Evolutionary conservation across 2,329 filamentous ascomycete species (phyloP).

Genomic region (Colletotrichum sp.): DNA sequence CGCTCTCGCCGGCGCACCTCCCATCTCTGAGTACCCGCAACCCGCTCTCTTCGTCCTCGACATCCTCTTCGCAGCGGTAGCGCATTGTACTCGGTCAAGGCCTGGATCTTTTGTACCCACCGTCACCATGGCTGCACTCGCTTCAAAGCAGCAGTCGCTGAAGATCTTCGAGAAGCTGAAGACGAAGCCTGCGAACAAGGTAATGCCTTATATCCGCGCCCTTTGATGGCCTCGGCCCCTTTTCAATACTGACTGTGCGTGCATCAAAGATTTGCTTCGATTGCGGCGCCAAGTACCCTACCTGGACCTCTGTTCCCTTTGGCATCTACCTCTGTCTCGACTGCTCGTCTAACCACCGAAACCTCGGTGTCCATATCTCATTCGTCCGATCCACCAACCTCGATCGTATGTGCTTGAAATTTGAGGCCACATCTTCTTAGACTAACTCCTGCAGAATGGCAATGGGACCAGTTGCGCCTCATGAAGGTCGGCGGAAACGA

Average conservation of each 20-base stretch:
- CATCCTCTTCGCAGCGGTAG: not conserved
- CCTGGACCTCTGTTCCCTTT: conserved; percentile 96
- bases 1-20: conserved; percentile 4
- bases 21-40: conserved; percentile 2
- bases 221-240: conserved; percentile 15
- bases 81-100: not conserved
- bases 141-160: conserved; percentile 92
- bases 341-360: conserved; percentile 95
- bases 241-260: conserved; percentile 21
- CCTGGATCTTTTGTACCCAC: not conserved
- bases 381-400: conserved; percentile 99
- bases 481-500: conserved; percentile 99
- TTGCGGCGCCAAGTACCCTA: conserved; percentile 96
- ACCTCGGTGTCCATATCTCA: conserved; percentile 97
- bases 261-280: conserved; percentile 88
- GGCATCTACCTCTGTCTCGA: conserved; percentile 98
- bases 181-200: conserved; percentile 93
- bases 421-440: not conserved
- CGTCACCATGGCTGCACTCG: conserved; percentile 68
- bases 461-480: conserved; percentile 96
- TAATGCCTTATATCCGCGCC: conserved; percentile 43
- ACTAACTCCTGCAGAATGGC: conserved; percentile 72
- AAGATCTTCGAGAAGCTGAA: conserved; percentile 98
- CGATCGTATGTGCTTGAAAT: conserved; percentile 74
- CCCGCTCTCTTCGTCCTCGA: not conserved